Base-by-base conservation (phyloP, 345 rosid species). In the Physaria fendleri region DNA sequence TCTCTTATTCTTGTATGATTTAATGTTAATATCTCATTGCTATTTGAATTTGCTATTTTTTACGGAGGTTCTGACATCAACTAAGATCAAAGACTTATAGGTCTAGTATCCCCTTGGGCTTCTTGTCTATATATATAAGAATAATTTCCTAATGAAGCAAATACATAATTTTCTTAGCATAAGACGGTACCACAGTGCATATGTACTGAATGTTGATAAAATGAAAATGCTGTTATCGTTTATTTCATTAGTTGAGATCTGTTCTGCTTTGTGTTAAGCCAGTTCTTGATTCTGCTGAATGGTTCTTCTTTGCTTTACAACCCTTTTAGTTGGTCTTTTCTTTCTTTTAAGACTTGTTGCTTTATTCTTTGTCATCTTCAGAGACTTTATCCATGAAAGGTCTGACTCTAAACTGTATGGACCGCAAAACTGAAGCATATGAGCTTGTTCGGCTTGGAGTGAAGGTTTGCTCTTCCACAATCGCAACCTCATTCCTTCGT, bases 311-410 rank as follows among this genome's bases (percentile, higher is more conserved):
- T 11, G 21, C 39, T 25, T 9, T 24, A 40, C 61, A 33, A 43
- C 9, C 48, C 49, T 17, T 54, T 8, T 24, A 4, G 13, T 5
- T 53, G 37, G 34, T 16, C 18, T 22, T 39, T 62, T 47, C 24
- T 24, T 32, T 39, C 37, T 48, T 40, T 13, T n/a, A 62, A 56
- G 15, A 32, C 33, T 16, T 28, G 37, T 47, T 8, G 3, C 44
- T 45, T 13, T 43, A 13, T 50, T 58, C 18, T 52, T 58, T 38
- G 20, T 56, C 60, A 52, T 66, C 54, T 13, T 59, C 84, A 94
- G 99, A 94, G 81, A 94, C 99, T 21, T 73, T 94, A 74, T 87
- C 99, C 1, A 94, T 94, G 99, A 94, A 94, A 78, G 99, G 99
- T 21, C 75, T 94, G 78, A 90, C 96, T 8, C 77, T 94, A 39